Evolutionary conservation across 2,329 filamentous ascomycete genomes (phyloP).

Genomic region (Byssoonygena ceratinophila): DNA sequence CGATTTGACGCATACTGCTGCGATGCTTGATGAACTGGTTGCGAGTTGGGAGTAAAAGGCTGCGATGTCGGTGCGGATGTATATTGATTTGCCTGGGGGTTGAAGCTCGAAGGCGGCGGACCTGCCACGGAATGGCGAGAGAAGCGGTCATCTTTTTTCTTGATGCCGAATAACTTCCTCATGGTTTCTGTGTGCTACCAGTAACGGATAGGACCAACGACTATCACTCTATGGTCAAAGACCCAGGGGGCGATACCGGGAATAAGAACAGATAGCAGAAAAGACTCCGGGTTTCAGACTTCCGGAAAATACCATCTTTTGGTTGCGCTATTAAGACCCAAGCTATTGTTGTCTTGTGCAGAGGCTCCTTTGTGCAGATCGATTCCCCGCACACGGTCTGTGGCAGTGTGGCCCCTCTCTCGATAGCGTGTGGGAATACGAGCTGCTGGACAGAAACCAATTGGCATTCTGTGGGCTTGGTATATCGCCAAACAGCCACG

Average conservation of each 20-base stretch:
- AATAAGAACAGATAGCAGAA: too few species aligned
- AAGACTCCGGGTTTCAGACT: conserved; percentile 1
- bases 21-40: background rate
- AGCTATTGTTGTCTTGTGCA: background rate
- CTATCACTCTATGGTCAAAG: background rate
- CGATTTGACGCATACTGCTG: background rate
- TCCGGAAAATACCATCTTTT: background rate
- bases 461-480: background rate
- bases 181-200: background rate
- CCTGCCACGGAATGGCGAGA: background rate
- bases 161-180: conserved; percentile 6
- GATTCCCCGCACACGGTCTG: background rate
- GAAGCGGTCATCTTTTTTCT: conserved; percentile 2
- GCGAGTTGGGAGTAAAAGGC: background rate
- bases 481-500: too few species aligned
- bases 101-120: background rate
- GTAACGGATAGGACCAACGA: background rate
- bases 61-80: background rate
- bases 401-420: too few species aligned
- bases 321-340: background rate
- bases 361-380: background rate
- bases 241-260: too few species aligned
- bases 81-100: background rate
- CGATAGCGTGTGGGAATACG: background rate
- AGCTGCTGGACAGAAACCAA: background rate